Evolutionary conservation across 75 land plant species (phyloP), one percentile per base, ranked within the genome.

Genomic region (Pseudotsuga menziesii): DNA sequence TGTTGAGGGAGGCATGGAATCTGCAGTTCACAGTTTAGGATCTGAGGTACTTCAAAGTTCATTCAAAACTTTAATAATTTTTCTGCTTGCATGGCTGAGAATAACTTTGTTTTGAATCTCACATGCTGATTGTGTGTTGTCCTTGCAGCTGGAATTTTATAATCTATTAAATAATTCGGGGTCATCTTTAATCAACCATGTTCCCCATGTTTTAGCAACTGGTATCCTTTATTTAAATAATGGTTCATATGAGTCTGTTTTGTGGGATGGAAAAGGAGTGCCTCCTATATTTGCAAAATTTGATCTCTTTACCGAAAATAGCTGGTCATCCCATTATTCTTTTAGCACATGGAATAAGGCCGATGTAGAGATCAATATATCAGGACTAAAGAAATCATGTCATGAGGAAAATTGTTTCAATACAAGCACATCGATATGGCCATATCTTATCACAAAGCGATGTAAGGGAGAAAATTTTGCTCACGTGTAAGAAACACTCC

Each of bases 21-120:
- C 85, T 75, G 85, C 95, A 32, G 67, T 97, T 7, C 79, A 89
- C 63, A 78, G 90, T 81, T 71, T 95, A 41, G 92, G 92, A 52
- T 84, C 98, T 61, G 98, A 97, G 96, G 99, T 95, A 85, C 55
- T 22, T 41, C n/a, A n/a, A n/a, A n/a, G n/a, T n/a, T n/a, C 44
- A 61, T 73, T 78, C 7, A 56, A 78, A 61, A 22, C 16, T 52
- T 27, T 56, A 6, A 54, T 41, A 22, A 52, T 58, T 76, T 22
- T 29, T 9, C 11, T 26, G 25, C 20, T n/a, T 66, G 39, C 76
- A 25, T 71, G 56, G 22, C 48, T 14, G 14, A 19, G 29, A 29
- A 41, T n/a, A 23, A 63, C 29, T 57, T 32, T 56, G 5, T 44
- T 54, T 71, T 20, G 78, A 26, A 56, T 48, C 16, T 59, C 26